Percentiles rank a stretch among this genome's conserved stretches.
These are phyloP conservation scores for Boletellus deceptivus DNA, from an alignment of 1,284 basidiomycete species.

Conservation along the genomic window DNA sequence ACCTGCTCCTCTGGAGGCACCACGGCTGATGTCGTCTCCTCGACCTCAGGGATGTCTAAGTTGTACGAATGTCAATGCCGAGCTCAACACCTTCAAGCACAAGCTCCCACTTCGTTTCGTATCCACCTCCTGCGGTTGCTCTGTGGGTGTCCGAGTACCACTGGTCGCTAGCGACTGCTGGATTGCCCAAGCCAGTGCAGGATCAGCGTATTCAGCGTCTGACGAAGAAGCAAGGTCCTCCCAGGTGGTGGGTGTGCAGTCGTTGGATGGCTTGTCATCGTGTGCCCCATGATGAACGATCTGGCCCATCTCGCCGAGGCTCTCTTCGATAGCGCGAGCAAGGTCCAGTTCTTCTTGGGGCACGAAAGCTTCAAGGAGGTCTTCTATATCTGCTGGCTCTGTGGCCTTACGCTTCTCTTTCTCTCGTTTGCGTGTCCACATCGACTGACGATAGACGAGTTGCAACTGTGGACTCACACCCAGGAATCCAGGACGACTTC, in stretches of 20 bases:
- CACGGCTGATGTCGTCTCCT: background rate
- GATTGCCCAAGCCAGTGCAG: slow-evolving; percentile 17
- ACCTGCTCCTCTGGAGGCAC: slow-evolving; percentile 2
- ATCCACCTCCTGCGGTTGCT: background rate
- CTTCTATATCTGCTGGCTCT: slow-evolving; percentile 15
- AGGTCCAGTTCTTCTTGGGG: slow-evolving; percentile 48
- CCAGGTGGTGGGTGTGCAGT: slow-evolving; percentile 7
- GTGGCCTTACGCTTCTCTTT: slow-evolving; percentile 2
- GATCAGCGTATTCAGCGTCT: slow-evolving; percentile 6
- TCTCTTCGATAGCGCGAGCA: slow-evolving; percentile 72
- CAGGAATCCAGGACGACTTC: slow-evolving; percentile 2
- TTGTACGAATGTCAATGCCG: slow-evolving; percentile 2
- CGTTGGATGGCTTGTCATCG: slow-evolving; percentile 10
- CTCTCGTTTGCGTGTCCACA: background rate
- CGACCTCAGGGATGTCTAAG: slow-evolving; percentile 4
- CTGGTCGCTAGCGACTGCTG: slow-evolving; percentile 22
- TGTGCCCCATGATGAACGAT: slow-evolving; percentile 10
- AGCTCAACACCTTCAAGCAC: background rate
- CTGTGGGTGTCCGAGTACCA: slow-evolving; percentile 1
- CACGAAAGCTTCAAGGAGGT: slow-evolving; percentile 21
- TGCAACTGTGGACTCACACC: slow-evolving; percentile 28
- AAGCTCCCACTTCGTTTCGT: slow-evolving; percentile 9
- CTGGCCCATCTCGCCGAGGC: slow-evolving; percentile 39
- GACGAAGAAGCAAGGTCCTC: slow-evolving; percentile 11
- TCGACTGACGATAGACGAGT: slow-evolving; percentile 29